phyloP scores from a whole-genome alignment of 805 yeast genomes.

The Komagataella kurtzmanii region DNA sequence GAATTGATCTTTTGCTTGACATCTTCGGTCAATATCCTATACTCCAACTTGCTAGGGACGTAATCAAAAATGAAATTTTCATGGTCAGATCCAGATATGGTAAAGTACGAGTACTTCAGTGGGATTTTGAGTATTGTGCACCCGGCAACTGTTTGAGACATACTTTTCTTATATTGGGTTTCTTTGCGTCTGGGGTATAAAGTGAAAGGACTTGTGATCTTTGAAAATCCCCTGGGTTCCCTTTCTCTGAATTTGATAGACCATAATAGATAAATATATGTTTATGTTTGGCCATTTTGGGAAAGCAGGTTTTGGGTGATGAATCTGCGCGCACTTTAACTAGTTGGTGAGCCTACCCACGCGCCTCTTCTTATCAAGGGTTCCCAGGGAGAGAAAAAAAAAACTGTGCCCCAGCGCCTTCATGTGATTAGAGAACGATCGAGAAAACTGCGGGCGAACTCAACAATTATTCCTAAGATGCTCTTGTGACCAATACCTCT shows the following conservation, averaged over 20 bases:
- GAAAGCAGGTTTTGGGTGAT: background rate
- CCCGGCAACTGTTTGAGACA: background rate
- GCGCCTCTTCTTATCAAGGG: background rate
- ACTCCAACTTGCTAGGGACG: background rate
- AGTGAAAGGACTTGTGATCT: background rate
- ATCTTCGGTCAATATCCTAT: background rate
- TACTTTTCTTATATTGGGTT: background rate
- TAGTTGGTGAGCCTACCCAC: background rate
- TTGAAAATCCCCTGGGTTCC: background rate
- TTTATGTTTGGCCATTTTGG: background rate
- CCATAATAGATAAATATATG: background rate
- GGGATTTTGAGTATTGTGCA: background rate
- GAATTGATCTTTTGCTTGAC: background rate
- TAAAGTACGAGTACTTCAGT: background rate
- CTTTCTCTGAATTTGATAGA: background rate
- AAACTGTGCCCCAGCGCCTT: background rate
- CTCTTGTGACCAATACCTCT: background rate
- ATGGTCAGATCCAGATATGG: background rate
- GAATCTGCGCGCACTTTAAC: background rate
- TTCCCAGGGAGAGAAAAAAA: background rate
- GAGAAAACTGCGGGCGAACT: background rate
- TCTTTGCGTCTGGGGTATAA: background rate
- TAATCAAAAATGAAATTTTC: background rate
- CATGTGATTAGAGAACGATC: background rate
- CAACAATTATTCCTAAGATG: background rate